A percentile compares a stretch with the other conserved stretches of the same genome.
phyloP scores from a whole-genome alignment of 306 rosid species.

The Vigna radiata region DNA sequence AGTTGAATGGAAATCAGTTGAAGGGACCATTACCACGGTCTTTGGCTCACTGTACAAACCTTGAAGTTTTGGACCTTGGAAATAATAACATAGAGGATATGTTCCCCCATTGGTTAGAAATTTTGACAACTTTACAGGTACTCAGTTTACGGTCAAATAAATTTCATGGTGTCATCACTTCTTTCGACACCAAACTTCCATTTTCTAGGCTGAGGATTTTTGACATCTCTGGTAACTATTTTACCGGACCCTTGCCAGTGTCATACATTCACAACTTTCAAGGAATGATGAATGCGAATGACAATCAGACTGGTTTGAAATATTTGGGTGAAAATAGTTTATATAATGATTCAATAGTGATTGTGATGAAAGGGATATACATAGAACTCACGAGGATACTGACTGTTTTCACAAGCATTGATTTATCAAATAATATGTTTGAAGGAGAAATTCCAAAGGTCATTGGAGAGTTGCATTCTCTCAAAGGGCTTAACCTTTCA shows the following conservation, averaged over 20 bases:
- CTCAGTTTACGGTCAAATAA: conserved; percentile 50
- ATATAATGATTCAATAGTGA: conserved; percentile 20
- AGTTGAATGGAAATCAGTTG: conserved; percentile 46
- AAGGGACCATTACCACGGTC: conserved; percentile 46
- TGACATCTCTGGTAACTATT: conserved; percentile 46
- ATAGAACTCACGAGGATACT: conserved; percentile 3
- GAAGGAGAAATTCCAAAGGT: conserved; percentile 40
- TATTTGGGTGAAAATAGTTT: neutral
- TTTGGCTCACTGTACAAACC: neutral
- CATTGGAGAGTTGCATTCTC: conserved; percentile 40
- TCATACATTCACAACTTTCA: conserved; percentile 40
- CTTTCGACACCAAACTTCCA: neutral
- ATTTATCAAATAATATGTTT: conserved; percentile 50
- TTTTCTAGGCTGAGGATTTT: conserved; percentile 12
- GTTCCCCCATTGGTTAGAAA: conserved; percentile 51
- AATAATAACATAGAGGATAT: conserved; percentile 39
- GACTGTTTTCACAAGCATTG: conserved; percentile 33
- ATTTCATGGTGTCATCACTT: conserved; percentile 47
- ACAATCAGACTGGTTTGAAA: neutral
- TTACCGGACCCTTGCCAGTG: conserved; percentile 46
- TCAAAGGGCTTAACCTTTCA: conserved; percentile 47
- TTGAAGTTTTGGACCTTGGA: conserved; percentile 54
- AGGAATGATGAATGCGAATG: conserved; percentile 38
- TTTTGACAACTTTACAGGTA: conserved; percentile 38
- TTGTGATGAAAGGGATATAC: conserved; percentile 28